Evolutionary conservation across 495 filamentous ascomycete genomes (phyloP).

Genomic region (Penicillium cosmopolitanum): DNA sequence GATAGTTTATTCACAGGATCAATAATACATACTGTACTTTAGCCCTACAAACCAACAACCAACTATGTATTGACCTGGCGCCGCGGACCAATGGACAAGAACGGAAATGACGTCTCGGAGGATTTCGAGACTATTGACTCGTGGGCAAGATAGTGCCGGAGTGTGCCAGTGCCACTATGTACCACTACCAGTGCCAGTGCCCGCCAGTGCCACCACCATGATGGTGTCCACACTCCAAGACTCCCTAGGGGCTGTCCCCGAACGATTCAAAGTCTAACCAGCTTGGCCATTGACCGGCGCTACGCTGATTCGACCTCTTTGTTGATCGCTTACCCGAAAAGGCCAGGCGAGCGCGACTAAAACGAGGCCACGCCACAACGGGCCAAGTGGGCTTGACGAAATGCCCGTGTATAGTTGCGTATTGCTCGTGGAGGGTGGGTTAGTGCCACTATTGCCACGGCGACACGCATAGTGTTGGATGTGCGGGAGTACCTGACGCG

Average conservation of each 20-base stretch:
- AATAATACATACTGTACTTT: too few species aligned
- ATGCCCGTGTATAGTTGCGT: background rate
- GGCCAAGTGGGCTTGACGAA: slow-evolving; percentile 4
- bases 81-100: background rate
- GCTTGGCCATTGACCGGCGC: background rate
- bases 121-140: too few species aligned
- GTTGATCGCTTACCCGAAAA: slow-evolving; percentile 26
- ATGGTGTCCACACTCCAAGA: background rate
- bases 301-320: slow-evolving; percentile 22
- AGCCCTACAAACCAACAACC: background rate
- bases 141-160: background rate
- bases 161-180: background rate
- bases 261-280: slow-evolving; percentile 1
- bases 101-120: background rate
- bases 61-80: background rate
- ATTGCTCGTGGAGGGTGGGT: background rate
- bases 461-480: background rate
- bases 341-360: slow-evolving; percentile 15
- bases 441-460: background rate
- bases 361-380: slow-evolving; percentile 7
- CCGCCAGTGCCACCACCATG: background rate
- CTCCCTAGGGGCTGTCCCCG: background rate
- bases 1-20: too few species aligned
- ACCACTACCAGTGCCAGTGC: too few species aligned
- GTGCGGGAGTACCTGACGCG: background rate